Base-by-base conservation (phyloP, 1,284 basidiomycete genomes). In the Meripilus lineatus region DNA sequence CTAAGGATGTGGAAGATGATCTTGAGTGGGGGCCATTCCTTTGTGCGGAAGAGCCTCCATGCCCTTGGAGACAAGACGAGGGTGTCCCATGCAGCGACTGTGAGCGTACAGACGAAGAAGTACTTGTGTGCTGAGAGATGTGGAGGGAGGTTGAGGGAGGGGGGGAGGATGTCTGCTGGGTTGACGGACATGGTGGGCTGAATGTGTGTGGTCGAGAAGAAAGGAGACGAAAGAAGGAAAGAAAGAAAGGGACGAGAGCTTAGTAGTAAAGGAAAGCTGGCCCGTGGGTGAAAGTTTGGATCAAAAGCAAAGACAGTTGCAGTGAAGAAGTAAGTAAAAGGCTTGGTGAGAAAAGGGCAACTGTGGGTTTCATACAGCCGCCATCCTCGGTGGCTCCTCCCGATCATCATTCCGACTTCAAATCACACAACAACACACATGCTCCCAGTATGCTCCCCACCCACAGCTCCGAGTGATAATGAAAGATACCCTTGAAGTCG, bases 31-130 rank as follows among this genome's bases (percentile, higher is more conserved):
- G 87, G 86, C 87, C 87, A 89, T 53, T 78, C 79, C 34, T 72
- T 68, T n/a, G 72, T 69, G 57, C 74, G 77, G 52, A 80, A 62
- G 44, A 90, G 75, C 32, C 81, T 75, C 76, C 81, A 89, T 43
- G 81, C 81, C 39, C 87, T 68, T 0, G 87, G 87, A 5, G 80
- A 82, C 35, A 90, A 74, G 18, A 90, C 87, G 52, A 90, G 78
- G 25, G 86, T 81, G 56, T 90, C 87, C 87, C 87, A 89, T 8
- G 87, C 87, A 0, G 87, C 84, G 44, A 90, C 84, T 39, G 87
- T 90, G 47, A 90, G 75, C 0, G 87, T 87, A 68, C 87, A 90
- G 47, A 89, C 87, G 42, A 85, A 78, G 62, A 89, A 89, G 57
- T 89, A 90, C 63, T 89, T 89, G 71, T 89, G 87, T 0, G 86